phyloP scores from a whole-genome alignment of 768 basidiomycete species.

The Pisolithus marmoratus region DNA sequence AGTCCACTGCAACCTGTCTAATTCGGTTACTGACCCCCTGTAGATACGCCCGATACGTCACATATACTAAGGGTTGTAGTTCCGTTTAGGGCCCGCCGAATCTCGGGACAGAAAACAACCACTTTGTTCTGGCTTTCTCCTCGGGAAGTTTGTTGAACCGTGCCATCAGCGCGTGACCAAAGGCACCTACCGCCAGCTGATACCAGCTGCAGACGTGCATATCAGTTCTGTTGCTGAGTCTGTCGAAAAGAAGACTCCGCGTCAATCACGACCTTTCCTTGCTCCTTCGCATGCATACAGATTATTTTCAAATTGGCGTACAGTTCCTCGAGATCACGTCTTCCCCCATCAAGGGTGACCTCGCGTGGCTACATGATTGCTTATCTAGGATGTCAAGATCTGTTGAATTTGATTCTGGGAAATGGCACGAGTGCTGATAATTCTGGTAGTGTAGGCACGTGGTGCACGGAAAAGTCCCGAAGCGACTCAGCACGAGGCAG shows the following conservation, averaged over 20 bases:
- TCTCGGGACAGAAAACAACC: conserved; percentile 3
- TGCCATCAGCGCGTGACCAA: conserved; percentile 63
- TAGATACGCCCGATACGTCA: conserved; percentile 88
- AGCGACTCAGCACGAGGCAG: too few species aligned
- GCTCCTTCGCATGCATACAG: conserved; percentile 46
- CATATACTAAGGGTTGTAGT: conserved; percentile 70
- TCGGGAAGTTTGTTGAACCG: conserved; percentile 56
- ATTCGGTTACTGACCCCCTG: conserved; percentile 44
- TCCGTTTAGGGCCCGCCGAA: neutral
- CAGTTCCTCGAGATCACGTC: conserved; percentile 60
- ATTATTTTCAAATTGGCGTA: conserved; percentile 58
- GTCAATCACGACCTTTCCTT: conserved; percentile 69
- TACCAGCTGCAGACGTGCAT: conserved; percentile 42
- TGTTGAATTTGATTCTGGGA: conserved; percentile 60
- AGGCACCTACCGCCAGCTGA: conserved; percentile 73
- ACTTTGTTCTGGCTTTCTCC: conserved; percentile 1
- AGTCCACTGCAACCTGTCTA: neutral
- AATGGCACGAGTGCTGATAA: conserved; percentile 41
- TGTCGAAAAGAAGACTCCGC: conserved; percentile 48
- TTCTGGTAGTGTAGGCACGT: conserved; percentile 38
- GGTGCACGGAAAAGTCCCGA: conserved; percentile 54
- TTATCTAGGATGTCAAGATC: conserved; percentile 51
- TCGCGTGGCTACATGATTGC: conserved; percentile 4
- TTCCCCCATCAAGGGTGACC: conserved; percentile 36
- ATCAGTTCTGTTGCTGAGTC: neutral